phyloP scores from a whole-genome alignment of 23 red algal genomes.

The Rhodosorus marinus region DNA sequence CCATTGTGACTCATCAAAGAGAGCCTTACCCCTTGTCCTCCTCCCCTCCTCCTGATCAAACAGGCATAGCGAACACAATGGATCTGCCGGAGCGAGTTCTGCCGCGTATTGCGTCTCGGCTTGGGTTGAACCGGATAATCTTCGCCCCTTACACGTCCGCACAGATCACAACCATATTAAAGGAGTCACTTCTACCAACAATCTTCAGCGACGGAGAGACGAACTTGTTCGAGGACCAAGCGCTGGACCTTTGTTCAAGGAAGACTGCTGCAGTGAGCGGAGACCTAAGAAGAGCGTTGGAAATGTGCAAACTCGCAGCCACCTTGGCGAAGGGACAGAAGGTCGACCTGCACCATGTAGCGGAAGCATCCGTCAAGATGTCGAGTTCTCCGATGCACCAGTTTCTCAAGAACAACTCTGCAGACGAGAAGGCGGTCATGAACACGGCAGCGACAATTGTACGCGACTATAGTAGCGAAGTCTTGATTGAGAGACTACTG shows the following conservation, averaged over 20 bases:
- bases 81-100: constrained; percentile 82
- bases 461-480: too few relatives aligned
- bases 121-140: constrained; percentile 57
- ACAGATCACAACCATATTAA: constrained; percentile 30
- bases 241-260: constrained; percentile 45
- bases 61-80: constrained; percentile 94
- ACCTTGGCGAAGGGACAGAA: too few relatives aligned
- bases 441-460: too few relatives aligned
- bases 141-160: constrained; percentile 61
- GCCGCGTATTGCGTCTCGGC: constrained; percentile 45
- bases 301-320: constrained; percentile 7
- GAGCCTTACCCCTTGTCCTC: too few relatives aligned
- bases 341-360: too few relatives aligned
- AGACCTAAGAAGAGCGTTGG: constrained; percentile 68
- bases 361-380: too few relatives aligned
- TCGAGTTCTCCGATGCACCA: too few relatives aligned
- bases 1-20: too few relatives aligned
- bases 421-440: too few relatives aligned
- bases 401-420: too few relatives aligned
- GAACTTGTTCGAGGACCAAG: background rate
- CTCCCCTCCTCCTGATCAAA: too few relatives aligned
- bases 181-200: background rate
- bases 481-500: too few relatives aligned
- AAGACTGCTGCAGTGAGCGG: constrained; percentile 70
- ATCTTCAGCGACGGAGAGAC: background rate